Evolutionary conservation across 371 early-diverging fungal species (phyloP).

Genomic region (Globomyces sp.): DNA sequence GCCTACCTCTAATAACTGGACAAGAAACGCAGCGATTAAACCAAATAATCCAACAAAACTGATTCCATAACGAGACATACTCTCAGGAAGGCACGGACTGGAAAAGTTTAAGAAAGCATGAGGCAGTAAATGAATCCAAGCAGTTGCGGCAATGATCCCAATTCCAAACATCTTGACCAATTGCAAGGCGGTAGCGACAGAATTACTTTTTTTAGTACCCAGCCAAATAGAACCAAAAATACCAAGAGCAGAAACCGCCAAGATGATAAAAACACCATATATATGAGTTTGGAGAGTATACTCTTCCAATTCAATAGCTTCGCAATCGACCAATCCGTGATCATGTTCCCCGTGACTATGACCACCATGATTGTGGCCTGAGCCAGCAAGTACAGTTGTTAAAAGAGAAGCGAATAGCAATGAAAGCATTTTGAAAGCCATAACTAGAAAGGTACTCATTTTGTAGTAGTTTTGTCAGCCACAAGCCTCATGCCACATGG

Average conservation of each 20-base stretch:
- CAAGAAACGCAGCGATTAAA: conserved; percentile 28
- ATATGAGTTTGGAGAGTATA: conserved; percentile 51
- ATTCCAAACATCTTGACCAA: conserved; percentile 37
- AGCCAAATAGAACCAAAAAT: conserved; percentile 10
- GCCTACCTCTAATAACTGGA: conserved; percentile 29
- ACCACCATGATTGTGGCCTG: too few relatives aligned
- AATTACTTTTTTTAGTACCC: background rate
- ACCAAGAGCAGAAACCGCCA: conserved; percentile 35
- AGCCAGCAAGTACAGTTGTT: too few relatives aligned
- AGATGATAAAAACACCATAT: conserved; percentile 60
- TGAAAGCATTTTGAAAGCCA: too few relatives aligned
- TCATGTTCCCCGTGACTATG: too few relatives aligned
- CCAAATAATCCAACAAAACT: conserved; percentile 38
- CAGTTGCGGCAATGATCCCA: conserved; percentile 38
- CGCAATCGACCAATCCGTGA: too few relatives aligned
- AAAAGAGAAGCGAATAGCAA: too few relatives aligned
- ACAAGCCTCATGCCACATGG: too few relatives aligned
- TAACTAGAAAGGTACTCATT: too few relatives aligned
- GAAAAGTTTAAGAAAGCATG: conserved; percentile 26
- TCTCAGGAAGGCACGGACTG: conserved; percentile 26
- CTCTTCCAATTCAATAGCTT: too few relatives aligned
- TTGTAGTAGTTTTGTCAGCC: too few relatives aligned
- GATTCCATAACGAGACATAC: conserved; percentile 20
- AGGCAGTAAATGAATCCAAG: conserved; percentile 37
- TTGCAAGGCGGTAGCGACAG: background rate